Conservation (phyloP, 257 asterid species). For the Eucommia ulmoides region DNA sequence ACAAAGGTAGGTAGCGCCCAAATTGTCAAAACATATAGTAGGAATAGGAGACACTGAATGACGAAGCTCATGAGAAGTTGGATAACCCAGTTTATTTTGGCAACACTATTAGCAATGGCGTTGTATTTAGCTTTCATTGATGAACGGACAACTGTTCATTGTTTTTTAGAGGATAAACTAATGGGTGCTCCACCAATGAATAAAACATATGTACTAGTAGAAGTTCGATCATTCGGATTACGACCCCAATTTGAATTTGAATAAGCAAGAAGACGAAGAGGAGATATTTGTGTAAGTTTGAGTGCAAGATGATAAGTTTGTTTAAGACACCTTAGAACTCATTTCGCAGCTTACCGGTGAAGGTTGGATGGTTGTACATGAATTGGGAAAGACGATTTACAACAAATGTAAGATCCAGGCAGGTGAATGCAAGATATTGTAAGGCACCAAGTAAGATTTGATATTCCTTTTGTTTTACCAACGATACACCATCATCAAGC, state of each 20-base stretch:
- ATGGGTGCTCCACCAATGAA: neutral
- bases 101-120: too few relatives aligned
- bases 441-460: too few relatives aligned
- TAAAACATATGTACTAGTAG: neutral
- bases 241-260: neutral
- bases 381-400: neutral
- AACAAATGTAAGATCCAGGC: neutral
- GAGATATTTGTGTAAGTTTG: neutral
- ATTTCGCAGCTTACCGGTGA: neutral
- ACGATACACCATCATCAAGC: too few relatives aligned
- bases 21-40: neutral
- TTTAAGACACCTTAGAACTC: neutral
- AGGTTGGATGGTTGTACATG: neutral
- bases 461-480: too few relatives aligned
- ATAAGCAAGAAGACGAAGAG: neutral
- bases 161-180: neutral
- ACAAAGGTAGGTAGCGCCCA: neutral
- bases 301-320: neutral
- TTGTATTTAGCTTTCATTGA: too few relatives aligned
- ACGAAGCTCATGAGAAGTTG: neutral
- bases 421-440: too few relatives aligned
- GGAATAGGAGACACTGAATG: neutral
- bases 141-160: neutral
- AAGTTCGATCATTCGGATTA: neutral
- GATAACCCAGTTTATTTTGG: neutral